Percentiles rank a stretch among this genome's conserved stretches.
phyloP scores from a whole-genome alignment of 2,329 filamentous ascomycete species.

The Ascomycota sp. region DNA sequence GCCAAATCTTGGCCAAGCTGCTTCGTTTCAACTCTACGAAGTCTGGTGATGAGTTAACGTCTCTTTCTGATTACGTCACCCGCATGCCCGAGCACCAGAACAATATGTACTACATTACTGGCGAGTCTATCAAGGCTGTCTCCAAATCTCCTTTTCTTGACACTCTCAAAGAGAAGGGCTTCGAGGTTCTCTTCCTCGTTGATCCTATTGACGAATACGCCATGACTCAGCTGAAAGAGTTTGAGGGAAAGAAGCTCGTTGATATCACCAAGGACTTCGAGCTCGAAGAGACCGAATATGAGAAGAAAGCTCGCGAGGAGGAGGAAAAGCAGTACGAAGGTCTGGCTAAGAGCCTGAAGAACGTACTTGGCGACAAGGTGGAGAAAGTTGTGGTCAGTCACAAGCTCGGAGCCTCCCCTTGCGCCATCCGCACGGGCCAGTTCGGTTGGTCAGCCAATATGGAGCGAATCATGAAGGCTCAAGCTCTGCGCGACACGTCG shows the following conservation, averaged over 20 bases:
- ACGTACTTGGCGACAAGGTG: conserved; percentile 95
- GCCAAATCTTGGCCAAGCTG: conserved; percentile 77
- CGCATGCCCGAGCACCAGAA: conserved; percentile 99
- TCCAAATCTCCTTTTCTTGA: conserved; percentile 97
- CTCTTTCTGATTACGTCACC: conserved; percentile 89
- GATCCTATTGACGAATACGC: conserved; percentile 99
- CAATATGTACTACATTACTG: conserved; percentile 99
- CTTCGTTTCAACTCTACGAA: conserved; percentile 98
- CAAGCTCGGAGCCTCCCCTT: conserved; percentile 86
- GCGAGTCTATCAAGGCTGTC: conserved; percentile 96
- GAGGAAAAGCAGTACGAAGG: conserved; percentile 97
- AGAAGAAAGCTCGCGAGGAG: conserved; percentile 85
- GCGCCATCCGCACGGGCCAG: conserved; percentile 96
- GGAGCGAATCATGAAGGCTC: conserved; percentile 99
- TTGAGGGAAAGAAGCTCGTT: conserved; percentile 98
- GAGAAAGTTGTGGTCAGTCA: conserved; percentile 99
- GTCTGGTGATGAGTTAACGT: conserved; percentile 88
- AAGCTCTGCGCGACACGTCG: conserved; percentile 97
- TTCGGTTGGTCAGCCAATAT: conserved; percentile 99
- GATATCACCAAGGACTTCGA: conserved; percentile 99
- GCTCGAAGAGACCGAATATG: conserved; percentile 97
- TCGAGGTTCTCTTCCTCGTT: conserved; percentile 97
- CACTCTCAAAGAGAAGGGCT: conserved; percentile 94
- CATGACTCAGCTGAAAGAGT: conserved; percentile 99
- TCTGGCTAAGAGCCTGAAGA: conserved; percentile 94